A percentile compares a stretch with the other conserved stretches of the same genome.
phyloP scores from a whole-genome alignment of 2,329 filamentous ascomycete genomes.

The Monilinia vaccinii-corymbosi region DNA sequence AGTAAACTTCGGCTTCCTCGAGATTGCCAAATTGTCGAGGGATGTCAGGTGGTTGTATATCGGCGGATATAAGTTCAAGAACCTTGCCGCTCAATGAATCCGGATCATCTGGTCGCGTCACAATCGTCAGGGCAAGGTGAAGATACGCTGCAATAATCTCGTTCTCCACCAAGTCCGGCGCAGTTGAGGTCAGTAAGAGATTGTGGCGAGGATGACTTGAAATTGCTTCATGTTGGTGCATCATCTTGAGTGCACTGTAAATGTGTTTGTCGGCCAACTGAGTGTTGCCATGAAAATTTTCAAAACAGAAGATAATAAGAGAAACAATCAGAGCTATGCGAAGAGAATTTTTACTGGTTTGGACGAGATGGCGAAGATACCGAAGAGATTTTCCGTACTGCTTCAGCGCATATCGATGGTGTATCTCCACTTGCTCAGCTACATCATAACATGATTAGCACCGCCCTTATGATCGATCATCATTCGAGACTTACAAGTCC shows the following conservation, averaged over 20 bases:
- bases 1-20: constrained; percentile 3
- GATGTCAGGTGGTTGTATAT: not conserved
- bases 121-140: constrained; percentile 14
- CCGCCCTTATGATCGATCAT: not conserved
- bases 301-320: constrained; percentile 21
- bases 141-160: constrained; percentile 18
- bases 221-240: constrained; percentile 11
- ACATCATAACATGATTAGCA: not conserved
- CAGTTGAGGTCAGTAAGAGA: not conserved
- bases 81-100: constrained; percentile 6
- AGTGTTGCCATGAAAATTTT: constrained; percentile 17
- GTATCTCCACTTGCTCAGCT: constrained; percentile 5
- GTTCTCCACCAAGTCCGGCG: constrained; percentile 15
- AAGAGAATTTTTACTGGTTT: constrained; percentile 11
- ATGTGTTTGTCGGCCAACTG: constrained; percentile 14
- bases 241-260: constrained; percentile 14
- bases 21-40: not conserved
- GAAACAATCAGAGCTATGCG: constrained; percentile 19
- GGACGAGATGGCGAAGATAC: constrained; percentile 9
- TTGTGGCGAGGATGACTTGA: constrained; percentile 2
- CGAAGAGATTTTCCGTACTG: constrained; percentile 19
- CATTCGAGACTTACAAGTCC: not conserved
- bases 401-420: constrained; percentile 16
- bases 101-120: constrained; percentile 6
- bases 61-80: constrained; percentile 13